Conservation (phyloP, 75 land plant species). For the Pinus taeda region DNA sequence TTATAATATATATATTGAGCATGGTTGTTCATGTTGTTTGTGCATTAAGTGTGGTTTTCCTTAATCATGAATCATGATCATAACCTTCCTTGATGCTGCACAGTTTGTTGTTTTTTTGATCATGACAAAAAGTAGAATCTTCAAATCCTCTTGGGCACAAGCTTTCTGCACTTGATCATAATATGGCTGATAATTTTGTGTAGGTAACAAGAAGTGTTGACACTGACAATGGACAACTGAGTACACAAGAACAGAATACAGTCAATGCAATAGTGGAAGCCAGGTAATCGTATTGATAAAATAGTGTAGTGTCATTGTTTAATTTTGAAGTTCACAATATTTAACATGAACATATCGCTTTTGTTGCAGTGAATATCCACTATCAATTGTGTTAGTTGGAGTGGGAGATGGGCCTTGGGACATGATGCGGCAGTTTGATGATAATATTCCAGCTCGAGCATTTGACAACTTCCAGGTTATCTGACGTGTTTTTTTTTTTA, state of each 20-base stretch:
- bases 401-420: slow-evolving; percentile 94
- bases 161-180: neutral
- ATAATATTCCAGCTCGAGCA: slow-evolving; percentile 62
- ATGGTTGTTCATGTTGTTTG: neutral
- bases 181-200: neutral
- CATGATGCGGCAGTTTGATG: slow-evolving; percentile 75
- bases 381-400: slow-evolving; percentile 83
- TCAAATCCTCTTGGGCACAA: neutral
- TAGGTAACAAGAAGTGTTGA: slow-evolving; percentile 86
- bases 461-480: slow-evolving; percentile 90
- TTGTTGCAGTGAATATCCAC: slow-evolving; percentile 51
- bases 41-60: neutral
- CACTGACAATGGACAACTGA: slow-evolving; percentile 37
- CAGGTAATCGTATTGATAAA: slow-evolving; percentile 26
- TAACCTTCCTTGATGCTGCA: neutral
- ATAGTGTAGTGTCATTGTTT: neutral
- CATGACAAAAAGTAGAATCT: neutral
- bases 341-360: neutral
- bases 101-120: neutral
- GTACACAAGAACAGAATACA: slow-evolving; percentile 70
- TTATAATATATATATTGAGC: neutral
- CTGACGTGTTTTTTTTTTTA: neutral
- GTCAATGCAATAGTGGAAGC: slow-evolving; percentile 75
- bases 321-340: neutral
- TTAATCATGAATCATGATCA: neutral